Conservation (phyloP, 106 monocot genomes). For the Platanthera guangdongensis region DNA sequence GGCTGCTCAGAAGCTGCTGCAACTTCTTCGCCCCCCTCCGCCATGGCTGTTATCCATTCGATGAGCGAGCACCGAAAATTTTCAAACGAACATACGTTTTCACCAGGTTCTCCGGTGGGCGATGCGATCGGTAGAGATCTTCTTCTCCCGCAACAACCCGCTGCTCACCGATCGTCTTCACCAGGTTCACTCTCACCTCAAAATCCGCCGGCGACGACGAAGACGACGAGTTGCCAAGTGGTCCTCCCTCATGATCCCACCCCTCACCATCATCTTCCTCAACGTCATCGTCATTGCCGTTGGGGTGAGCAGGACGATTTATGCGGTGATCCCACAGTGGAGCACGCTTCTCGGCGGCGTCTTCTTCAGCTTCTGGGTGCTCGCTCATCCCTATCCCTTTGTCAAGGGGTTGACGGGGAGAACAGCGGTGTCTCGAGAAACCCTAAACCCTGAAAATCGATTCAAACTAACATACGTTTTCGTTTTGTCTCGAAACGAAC, state of each 20-base stretch:
- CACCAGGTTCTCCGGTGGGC: slow-evolving; percentile 81
- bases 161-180: no score
- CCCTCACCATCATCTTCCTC: slow-evolving; percentile 69
- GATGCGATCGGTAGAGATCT: slow-evolving; percentile 72
- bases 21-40: no score
- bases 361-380: slow-evolving; percentile 79
- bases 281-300: slow-evolving; percentile 63
- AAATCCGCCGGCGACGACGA: slow-evolving; percentile 85
- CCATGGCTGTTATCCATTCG: no score
- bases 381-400: slow-evolving; percentile 91
- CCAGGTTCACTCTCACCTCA: slow-evolving; percentile 88
- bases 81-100: no score
- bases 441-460: no score
- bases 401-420: slow-evolving; percentile 92
- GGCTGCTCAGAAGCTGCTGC: no score
- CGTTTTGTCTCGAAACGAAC: no score
- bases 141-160: slow-evolving; percentile 81
- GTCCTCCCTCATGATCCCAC: slow-evolving; percentile 86
- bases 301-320: slow-evolving; percentile 51
- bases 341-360: slow-evolving; percentile 61
- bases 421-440: no score
- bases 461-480: no score
- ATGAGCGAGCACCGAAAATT: no score
- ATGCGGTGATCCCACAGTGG: slow-evolving; percentile 55
- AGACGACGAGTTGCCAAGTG: slow-evolving; percentile 93